A percentile compares a stretch with the other conserved stretches of the same genome.
phyloP scores from a whole-genome alignment of 2,329 filamentous ascomycete species.

The Ophiostoma australiae region DNA sequence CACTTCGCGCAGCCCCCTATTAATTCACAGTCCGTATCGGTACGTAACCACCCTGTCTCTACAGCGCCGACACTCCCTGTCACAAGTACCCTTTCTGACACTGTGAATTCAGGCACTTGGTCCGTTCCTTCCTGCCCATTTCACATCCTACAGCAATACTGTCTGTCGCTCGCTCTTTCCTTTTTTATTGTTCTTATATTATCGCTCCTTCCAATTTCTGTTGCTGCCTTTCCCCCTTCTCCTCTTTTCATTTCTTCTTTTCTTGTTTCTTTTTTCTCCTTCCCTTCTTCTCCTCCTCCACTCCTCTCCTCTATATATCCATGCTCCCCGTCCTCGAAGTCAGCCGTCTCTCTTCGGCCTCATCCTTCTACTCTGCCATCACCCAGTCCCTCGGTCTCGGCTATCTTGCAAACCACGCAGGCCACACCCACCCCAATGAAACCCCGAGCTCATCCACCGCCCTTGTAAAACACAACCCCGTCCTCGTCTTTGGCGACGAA shows the following conservation, averaged over 20 bases:
- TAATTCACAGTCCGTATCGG: not conserved
- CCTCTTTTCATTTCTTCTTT: not conserved
- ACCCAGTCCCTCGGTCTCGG: conserved; percentile 72
- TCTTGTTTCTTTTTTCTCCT: not conserved
- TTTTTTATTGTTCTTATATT: not conserved
- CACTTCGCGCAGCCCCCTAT: not conserved
- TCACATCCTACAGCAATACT: not conserved
- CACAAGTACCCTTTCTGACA: not conserved
- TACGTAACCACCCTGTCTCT: not conserved
- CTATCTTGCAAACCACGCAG: conserved; percentile 48
- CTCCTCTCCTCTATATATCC: conserved; percentile 16
- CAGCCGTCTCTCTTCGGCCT: conserved; percentile 69
- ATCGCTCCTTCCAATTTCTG: not conserved
- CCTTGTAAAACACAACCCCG: conserved; percentile 29
- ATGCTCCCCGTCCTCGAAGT: conserved; percentile 57
- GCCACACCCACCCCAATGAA: conserved; percentile 24
- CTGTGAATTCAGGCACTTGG: not conserved
- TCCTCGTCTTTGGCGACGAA: conserved; percentile 42
- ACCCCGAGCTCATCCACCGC: conserved; percentile 1
- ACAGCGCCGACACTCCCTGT: not conserved
- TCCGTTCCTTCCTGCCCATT: not conserved
- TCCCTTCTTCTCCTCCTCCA: not conserved
- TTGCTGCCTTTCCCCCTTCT: not conserved
- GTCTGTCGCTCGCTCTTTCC: not conserved
- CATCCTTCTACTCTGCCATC: conserved; percentile 77